phyloP scores from a whole-genome alignment of 2,329 filamentous ascomycete genomes.

The Juglanconis juglandina region DNA sequence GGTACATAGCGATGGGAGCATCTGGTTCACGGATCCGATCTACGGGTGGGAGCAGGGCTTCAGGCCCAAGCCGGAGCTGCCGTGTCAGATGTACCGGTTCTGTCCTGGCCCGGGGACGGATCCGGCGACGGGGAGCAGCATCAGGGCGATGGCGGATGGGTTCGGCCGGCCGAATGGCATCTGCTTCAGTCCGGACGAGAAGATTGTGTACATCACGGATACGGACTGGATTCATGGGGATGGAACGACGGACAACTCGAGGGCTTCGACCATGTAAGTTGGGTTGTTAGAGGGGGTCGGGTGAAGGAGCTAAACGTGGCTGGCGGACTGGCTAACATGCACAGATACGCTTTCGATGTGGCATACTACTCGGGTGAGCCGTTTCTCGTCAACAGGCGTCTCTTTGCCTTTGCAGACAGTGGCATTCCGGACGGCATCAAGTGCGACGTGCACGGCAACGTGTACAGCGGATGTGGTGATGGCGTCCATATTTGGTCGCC shows the following conservation, averaged over 20 bases:
- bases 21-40: constrained; percentile 50
- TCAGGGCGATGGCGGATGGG: constrained; percentile 44
- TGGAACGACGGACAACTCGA: constrained; percentile 27
- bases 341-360: constrained; percentile 36
- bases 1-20: constrained; percentile 36
- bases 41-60: constrained; percentile 48
- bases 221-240: constrained; percentile 33
- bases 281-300: too few species aligned
- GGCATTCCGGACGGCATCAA: constrained; percentile 48
- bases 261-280: constrained; percentile 27
- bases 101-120: constrained; percentile 21
- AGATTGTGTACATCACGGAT: constrained; percentile 44
- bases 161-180: constrained; percentile 46
- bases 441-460: constrained; percentile 43
- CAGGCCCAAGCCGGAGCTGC: constrained; percentile 39
- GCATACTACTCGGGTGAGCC: constrained; percentile 26
- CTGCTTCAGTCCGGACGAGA: constrained; percentile 43
- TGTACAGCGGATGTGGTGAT: constrained; percentile 47
- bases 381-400: constrained; percentile 43
- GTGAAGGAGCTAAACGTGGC: too few species aligned
- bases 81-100: constrained; percentile 47
- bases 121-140: constrained; percentile 30
- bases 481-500: constrained; percentile 47
- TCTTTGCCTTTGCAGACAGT: constrained; percentile 47
- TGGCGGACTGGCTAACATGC: not conserved